A percentile compares a stretch with the other conserved stretches of the same genome.
These are phyloP conservation scores for Nicotiana attenuata DNA, from an alignment of 257 asterid species.

Conservation along the genomic window DNA sequence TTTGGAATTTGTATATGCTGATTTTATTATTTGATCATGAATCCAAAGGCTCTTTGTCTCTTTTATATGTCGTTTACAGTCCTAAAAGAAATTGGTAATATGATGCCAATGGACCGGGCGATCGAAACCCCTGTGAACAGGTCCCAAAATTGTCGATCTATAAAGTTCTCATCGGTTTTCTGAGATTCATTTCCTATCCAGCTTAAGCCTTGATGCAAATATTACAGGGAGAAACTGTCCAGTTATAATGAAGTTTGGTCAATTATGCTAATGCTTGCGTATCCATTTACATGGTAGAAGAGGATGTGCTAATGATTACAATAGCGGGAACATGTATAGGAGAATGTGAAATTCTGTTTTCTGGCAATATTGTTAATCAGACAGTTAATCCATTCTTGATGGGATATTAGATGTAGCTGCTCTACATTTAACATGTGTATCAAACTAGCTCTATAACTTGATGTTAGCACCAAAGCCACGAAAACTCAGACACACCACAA, in stretches of 20 bases:
- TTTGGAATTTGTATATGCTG: conserved; percentile 9
- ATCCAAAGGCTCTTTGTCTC: neutral
- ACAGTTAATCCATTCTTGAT: conserved; percentile 7
- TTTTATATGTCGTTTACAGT: neutral
- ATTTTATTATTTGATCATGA: conserved; percentile 2
- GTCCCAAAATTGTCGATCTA: neutral
- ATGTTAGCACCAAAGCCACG: conserved; percentile 32
- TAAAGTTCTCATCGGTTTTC: neutral
- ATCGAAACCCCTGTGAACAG: neutral
- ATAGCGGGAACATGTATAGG: neutral
- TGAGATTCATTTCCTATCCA: neutral
- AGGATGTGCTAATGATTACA: neutral
- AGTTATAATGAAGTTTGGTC: neutral
- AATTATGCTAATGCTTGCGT: neutral
- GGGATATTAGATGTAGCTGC: conserved; percentile 29
- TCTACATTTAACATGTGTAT: conserved; percentile 34
- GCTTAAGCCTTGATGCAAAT: neutral
- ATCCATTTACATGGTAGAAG: too few species aligned
- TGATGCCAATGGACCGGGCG: neutral
- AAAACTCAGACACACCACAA: conserved; percentile 34
- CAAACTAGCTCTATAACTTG: conserved; percentile 41
- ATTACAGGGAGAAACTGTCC: neutral
- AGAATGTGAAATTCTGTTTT: too few species aligned
- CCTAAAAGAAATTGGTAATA: neutral
- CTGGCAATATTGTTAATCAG: too few species aligned